Percentiles rank a stretch among this genome's conserved stretches.
Conservation (phyloP, 768 basidiomycete species). For the Leccinum ochraceum region DNA sequence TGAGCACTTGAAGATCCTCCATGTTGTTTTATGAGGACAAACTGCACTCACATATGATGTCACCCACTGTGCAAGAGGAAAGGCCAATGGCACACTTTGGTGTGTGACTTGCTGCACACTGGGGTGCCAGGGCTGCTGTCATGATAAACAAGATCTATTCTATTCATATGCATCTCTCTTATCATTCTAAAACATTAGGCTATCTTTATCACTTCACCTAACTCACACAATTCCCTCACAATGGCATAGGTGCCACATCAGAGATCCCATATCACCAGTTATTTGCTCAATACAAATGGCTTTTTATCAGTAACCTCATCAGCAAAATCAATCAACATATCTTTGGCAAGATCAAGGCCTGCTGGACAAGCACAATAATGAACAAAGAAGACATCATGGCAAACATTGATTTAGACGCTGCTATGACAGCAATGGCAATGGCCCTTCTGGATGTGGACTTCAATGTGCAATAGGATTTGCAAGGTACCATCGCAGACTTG, state of each 20-base stretch:
- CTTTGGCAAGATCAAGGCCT: not conserved
- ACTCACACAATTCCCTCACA: not conserved
- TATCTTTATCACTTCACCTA: not conserved
- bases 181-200: not conserved
- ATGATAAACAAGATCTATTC: not conserved
- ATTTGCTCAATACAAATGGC: not conserved
- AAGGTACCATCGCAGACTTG: not conserved
- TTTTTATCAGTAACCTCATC: not conserved
- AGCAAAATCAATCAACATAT: not conserved
- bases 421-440: not conserved
- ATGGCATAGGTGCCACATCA: not conserved
- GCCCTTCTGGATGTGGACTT: not conserved
- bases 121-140: not conserved
- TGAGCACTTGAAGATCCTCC: not conserved
- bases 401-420: not conserved
- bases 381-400: not conserved
- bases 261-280: not conserved
- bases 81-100: not conserved
- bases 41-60: not conserved
- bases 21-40: not conserved
- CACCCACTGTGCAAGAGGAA: not conserved
- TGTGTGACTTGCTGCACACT: not conserved
- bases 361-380: not conserved
- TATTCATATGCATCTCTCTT: too few relatives aligned
- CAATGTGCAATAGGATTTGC: not conserved